Percentiles rank a stretch among this genome's conserved stretches.
phyloP scores from a whole-genome alignment of 352 stramenopile species.

The Phytophthora pinifolia region DNA sequence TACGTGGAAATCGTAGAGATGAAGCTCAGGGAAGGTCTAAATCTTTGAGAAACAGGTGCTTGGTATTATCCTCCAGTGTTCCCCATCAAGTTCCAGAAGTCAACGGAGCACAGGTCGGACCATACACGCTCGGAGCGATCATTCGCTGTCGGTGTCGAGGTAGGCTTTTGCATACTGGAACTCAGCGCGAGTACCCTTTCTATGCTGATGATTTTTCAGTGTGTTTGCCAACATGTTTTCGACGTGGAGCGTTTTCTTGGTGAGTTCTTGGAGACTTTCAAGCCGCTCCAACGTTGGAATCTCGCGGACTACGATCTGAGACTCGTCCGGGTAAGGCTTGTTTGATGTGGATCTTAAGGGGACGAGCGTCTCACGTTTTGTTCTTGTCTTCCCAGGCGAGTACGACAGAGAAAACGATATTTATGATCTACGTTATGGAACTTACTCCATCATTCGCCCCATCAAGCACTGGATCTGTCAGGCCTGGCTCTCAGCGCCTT shows the following conservation, averaged over 20 bases:
- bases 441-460: conserved; percentile 32
- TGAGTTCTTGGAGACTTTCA: conserved; percentile 46
- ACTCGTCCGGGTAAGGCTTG: conserved; percentile 42
- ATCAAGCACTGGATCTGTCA: not conserved
- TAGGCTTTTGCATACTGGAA: conserved; percentile 4
- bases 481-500: conserved; percentile 5
- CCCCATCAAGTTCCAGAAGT: conserved; percentile 32
- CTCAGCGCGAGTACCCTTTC: not conserved
- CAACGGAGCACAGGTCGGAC: not conserved
- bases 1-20: conserved; percentile 2
- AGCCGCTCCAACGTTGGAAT: conserved; percentile 35
- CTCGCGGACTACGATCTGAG: conserved; percentile 67
- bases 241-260: conserved; percentile 60
- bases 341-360: too few relatives aligned
- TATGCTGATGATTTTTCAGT: conserved; percentile 27
- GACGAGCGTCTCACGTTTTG: not conserved
- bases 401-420: conserved; percentile 35
- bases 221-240: conserved; percentile 47
- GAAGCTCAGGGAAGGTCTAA: not conserved
- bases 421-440: conserved; percentile 51
- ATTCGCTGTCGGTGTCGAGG: conserved; percentile 16
- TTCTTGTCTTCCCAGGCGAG: conserved; percentile 19
- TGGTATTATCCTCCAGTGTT: conserved; percentile 52
- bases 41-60: conserved; percentile 13
- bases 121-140: not conserved